Evolutionary conservation across 352 stramenopile genomes (phyloP), one percentile per base, ranked within the genome.

Genomic region (Discostella stelligera): DNA sequence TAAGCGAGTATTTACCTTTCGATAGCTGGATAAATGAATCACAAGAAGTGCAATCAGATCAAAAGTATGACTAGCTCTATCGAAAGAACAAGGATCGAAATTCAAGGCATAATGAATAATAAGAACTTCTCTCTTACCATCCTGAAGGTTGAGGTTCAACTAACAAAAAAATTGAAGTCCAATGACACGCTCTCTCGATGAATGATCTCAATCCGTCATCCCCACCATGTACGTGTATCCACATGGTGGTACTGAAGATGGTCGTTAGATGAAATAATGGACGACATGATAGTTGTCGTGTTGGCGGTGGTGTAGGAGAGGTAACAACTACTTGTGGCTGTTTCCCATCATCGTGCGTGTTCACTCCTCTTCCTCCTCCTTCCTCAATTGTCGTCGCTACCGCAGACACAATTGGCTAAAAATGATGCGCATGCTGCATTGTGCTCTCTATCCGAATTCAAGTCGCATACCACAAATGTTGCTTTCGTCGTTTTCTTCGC

Each of bases 191-290:
- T 25, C 72, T 23, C 44, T 78, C 48, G 20, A 87, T 39, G 49
- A 85, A 77, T 21, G 30, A 13, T 37, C 61, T 54, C 11, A 87
- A 46, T 46, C 72, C 80, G 20, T 75, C 68, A 66, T 85, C 80
- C 2, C 80, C 80, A 16, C 44, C 30, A 56, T 87, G 80, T 0
- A 85, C 32, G 50, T 87, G 80, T 30, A 87, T 78, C 80, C 80
- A 87, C 80, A 87, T 87, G 20, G 80, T 87, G n/a, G 80, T 85
- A 44, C 63, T 79, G 37, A 87, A 85, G 20, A 87, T 76, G 20
- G 80, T 83, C 7, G 74, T 85, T 13, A 87, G 46, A 60, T 83
- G 62, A 70, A 83, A 83, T 21, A 71, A 48, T 59, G 61, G 25
- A n/a, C 32, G 46, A 60, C 79, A 49, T 70, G 80, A 83, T 14